Percentiles rank a stretch among this genome's conserved stretches.
Conservation (phyloP, 2,329 filamentous ascomycete genomes). For the Xylaria sp. region DNA sequence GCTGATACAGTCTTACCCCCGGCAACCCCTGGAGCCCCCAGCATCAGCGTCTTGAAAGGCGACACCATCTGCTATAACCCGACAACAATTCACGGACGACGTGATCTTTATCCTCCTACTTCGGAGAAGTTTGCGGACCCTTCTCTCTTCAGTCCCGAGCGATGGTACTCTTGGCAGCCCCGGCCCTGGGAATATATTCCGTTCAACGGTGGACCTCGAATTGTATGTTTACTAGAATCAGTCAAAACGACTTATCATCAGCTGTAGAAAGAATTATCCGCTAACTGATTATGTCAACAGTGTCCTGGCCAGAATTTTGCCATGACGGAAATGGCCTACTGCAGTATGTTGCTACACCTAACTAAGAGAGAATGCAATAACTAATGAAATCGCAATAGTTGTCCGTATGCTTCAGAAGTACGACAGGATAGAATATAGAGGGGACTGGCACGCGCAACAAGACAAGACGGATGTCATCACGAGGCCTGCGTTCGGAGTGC, state of each 20-base stretch:
- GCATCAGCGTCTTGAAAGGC: constrained; percentile 36
- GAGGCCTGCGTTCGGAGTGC: constrained; percentile 35
- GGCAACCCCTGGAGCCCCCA: constrained; percentile 25
- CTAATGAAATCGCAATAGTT: constrained; percentile 24
- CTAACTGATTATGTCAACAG: constrained; percentile 29
- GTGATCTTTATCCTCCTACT: constrained; percentile 37
- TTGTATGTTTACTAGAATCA: constrained; percentile 41
- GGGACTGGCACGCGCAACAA: constrained; percentile 39
- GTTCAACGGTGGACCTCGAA: constrained; percentile 65
- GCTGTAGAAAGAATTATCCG: not conserved
- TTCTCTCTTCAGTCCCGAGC: constrained; percentile 38
- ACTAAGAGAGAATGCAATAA: not conserved
- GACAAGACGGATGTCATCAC: constrained; percentile 36
- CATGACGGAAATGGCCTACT: constrained; percentile 40
- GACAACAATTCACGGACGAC: constrained; percentile 33
- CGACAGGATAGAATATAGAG: constrained; percentile 38
- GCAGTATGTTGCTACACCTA: constrained; percentile 28
- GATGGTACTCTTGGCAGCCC: constrained; percentile 52
- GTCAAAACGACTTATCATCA: not conserved
- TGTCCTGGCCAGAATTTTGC: constrained; percentile 41
- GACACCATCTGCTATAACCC: constrained; percentile 34
- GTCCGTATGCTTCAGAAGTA: constrained; percentile 39
- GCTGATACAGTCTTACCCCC: constrained; percentile 53
- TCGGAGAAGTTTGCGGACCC: constrained; percentile 39
- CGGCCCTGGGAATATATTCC: constrained; percentile 61